Percentiles rank a stretch among this genome's conserved stretches.
Conservation (phyloP, 2,329 filamentous ascomycete species). For the Podosphaera xanthii region DNA sequence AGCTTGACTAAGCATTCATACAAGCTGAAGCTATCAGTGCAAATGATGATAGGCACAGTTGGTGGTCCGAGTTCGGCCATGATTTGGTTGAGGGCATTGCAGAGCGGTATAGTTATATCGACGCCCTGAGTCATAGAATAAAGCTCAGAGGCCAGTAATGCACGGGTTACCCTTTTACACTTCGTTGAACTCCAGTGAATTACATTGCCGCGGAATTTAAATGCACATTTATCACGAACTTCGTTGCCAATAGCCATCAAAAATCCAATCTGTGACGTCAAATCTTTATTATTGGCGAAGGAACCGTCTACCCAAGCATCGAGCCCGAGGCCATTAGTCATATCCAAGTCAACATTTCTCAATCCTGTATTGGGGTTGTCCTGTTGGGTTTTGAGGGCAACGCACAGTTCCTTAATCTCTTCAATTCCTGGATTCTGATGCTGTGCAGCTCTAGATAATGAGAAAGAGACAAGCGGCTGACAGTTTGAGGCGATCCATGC, state of each 20-base stretch:
- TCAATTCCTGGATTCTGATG: not conserved
- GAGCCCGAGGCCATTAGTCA: not conserved
- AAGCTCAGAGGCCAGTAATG: not conserved
- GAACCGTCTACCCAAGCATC: not conserved
- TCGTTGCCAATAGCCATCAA: not conserved
- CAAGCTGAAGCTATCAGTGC: not conserved
- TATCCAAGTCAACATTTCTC: not conserved
- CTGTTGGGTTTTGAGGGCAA: not conserved
- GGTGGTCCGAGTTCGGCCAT: not conserved
- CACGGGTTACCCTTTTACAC: not conserved
- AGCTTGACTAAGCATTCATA: too few relatives aligned
- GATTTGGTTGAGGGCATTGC: not conserved
- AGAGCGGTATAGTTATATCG: not conserved
- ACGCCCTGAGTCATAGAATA: not conserved
- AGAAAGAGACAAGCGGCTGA: not conserved
- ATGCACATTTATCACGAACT: not conserved
- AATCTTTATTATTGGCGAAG: not conserved
- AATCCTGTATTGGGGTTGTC: not conserved
- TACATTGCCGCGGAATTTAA: not conserved
- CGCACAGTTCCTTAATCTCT: not conserved
- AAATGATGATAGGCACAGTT: not conserved
- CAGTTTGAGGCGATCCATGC: not conserved
- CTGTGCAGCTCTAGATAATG: not conserved
- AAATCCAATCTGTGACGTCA: not conserved
- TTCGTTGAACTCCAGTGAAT: constrained; percentile 1